These are phyloP conservation scores for Hanseniaspora occidentalis DNA, from an alignment of 805 yeast genomes.

Conservation along the genomic window DNA sequence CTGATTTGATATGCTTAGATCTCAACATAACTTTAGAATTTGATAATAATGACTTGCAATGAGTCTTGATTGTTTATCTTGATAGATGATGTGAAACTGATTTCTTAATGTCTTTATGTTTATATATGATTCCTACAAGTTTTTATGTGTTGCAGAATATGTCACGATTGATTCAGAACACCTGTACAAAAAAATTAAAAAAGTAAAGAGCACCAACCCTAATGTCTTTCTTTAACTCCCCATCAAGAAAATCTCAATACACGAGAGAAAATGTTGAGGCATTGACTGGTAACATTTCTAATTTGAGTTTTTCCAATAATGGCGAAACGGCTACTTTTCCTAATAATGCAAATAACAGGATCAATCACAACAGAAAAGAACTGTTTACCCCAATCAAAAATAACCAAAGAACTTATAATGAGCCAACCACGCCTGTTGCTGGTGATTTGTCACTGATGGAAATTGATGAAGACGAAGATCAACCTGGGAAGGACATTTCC, in stretches of 20 bases:
- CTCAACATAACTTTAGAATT: too few species aligned
- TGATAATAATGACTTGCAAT: too few species aligned
- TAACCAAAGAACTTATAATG: conserved; percentile 5
- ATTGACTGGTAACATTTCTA: conserved; percentile 24
- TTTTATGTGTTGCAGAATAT: too few species aligned
- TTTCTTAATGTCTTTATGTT: too few species aligned
- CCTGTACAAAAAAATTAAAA: too few species aligned
- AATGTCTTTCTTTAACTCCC: not conserved
- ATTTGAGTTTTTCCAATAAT: conserved; percentile 16
- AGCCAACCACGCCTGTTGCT: conserved; percentile 13
- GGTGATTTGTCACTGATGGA: conserved; percentile 24
- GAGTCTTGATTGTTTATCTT: too few species aligned
- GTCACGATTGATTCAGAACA: too few species aligned
- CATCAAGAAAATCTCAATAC: not conserved
- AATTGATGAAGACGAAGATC: conserved; percentile 16
- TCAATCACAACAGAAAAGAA: conserved; percentile 6
- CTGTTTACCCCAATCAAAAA: conserved; percentile 14
- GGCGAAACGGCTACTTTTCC: too few species aligned
- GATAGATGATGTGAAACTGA: too few species aligned
- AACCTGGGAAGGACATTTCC: conserved; percentile 10
- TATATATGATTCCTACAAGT: too few species aligned
- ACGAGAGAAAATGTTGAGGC: conserved; percentile 19
- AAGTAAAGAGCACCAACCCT: not conserved
- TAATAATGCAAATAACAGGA: too few species aligned
- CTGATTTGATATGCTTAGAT: too few species aligned